Base-by-base conservation (phyloP, 805 yeast species). In the Myxozyma nipponensis region DNA sequence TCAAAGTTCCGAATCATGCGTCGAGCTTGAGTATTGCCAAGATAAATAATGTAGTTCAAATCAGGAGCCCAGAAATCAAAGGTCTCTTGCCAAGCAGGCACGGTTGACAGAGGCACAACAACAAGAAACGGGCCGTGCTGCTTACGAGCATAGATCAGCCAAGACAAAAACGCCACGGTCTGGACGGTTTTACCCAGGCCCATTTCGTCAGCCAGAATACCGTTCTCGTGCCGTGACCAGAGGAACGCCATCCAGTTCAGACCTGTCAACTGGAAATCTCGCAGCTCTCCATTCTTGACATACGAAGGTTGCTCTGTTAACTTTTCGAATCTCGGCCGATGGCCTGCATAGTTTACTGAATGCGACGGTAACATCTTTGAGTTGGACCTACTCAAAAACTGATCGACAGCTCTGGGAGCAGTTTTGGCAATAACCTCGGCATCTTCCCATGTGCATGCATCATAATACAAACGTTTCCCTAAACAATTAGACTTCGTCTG, bases 71-170 rank as follows among this genome's bases (percentile, higher is more conserved):
- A 93, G 63, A 82, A 80, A 62, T 93, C 98, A 68, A 93, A 87
- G 2, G 98, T 93, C 66, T 93, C 98, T 71, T 93, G 98, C 99
- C 99, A 93, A 0, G 98, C 95, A 2, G 98, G 96, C 48, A 93
- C 82, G 0, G 99, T 93, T 1, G 96, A 86, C 50, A 93, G 72
- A 0, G 99, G 99, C 5, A 93, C 98, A 26, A 93, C 98, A 18
- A 93, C 93, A 39, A 93, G 66, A 68, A 91, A 97, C 2, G 99
- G 98, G 5, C 99, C 99, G 68, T 90, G 86, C 65, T 93, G 98
- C 69, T 96, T 80, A 66, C 98, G 81, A 3, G 97, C 95, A 67
- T 85, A 93, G 36, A 93, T 81, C 44, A 93, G 76, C 98, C 98
- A 93, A 41, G 96, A 85, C 57, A 93, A 73, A 64, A 93, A 93